phyloP scores from a whole-genome alignment of 2,329 filamentous ascomycete genomes.

The Colletotrichum kahawae region DNA sequence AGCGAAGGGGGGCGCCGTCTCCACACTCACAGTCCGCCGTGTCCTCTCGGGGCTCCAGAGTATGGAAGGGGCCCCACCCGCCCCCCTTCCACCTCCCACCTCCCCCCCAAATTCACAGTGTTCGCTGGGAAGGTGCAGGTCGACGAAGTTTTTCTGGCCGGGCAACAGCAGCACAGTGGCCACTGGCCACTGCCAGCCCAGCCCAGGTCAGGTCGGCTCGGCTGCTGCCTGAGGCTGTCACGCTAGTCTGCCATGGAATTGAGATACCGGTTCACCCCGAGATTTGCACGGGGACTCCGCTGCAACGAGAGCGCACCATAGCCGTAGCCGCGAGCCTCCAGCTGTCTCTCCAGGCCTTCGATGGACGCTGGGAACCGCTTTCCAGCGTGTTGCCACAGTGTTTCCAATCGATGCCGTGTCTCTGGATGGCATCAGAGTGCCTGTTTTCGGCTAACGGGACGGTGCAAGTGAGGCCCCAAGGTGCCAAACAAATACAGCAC shows the following conservation, averaged over 20 bases:
- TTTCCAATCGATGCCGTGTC: background rate
- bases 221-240: conserved; percentile 19
- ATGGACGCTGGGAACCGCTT: background rate
- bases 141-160: conserved; percentile 9
- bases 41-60: background rate
- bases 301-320: background rate
- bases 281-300: conserved; percentile 24
- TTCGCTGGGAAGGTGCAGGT: conserved; percentile 9
- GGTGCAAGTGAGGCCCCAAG: background rate
- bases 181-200: background rate
- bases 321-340: background rate
- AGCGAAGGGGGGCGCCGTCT: conserved; percentile 25
- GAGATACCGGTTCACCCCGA: conserved; percentile 26
- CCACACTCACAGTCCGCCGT: background rate
- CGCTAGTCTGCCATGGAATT: conserved; percentile 23
- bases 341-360: background rate
- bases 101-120: conserved; percentile 3
- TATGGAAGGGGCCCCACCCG: background rate
- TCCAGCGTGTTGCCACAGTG: background rate
- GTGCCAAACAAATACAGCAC: background rate
- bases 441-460: background rate
- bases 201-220: background rate
- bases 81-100: conserved; percentile 17
- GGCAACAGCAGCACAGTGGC: conserved; percentile 5
- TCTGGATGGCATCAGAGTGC: conserved; percentile 1